These are phyloP conservation scores for Cyberlindnera bimundalis DNA, from an alignment of 805 yeast genomes.

Conservation along the genomic window DNA sequence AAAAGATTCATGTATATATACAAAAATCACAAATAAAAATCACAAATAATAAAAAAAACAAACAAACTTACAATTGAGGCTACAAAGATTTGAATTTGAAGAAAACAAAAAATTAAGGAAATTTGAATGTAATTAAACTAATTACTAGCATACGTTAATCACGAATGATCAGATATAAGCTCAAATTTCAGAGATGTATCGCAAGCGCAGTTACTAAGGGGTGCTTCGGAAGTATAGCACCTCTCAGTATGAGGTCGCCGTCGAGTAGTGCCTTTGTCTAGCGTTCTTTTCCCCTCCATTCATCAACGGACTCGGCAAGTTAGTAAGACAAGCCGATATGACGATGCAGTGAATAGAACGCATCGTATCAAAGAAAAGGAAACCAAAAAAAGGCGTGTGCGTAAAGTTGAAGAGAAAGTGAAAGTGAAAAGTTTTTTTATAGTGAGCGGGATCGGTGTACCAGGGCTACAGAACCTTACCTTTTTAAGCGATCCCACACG, in stretches of 20 bases:
- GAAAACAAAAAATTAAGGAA: too few relatives aligned
- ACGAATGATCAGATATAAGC: too few relatives aligned
- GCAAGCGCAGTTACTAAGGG: conserved; percentile 39
- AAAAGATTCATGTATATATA: too few relatives aligned
- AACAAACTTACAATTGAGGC: too few relatives aligned
- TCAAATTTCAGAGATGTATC: conserved; percentile 28
- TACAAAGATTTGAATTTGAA: neutral
- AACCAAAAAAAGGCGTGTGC: conserved; percentile 2
- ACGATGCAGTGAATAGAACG: conserved; percentile 45
- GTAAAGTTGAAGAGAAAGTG: too few relatives aligned
- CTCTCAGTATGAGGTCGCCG: conserved; percentile 39
- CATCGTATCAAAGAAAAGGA: conserved; percentile 37
- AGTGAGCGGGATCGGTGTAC: too few relatives aligned
- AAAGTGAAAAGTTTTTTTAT: neutral
- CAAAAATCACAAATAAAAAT: conserved; percentile 16
- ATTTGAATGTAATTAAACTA: too few relatives aligned
- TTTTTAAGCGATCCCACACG: neutral
- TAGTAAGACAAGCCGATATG: conserved; percentile 13
- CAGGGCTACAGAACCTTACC: conserved; percentile 9
- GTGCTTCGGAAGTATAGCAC: conserved; percentile 18
- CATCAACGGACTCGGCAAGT: conserved; percentile 27
- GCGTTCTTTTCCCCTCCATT: conserved; percentile 45
- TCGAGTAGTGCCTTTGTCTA: conserved; percentile 30
- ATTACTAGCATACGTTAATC: too few relatives aligned
- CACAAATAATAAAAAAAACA: neutral